Percentiles rank a stretch among this genome's conserved stretches.
Evolutionary conservation across 2,329 filamentous ascomycete species (phyloP).

Genomic region (Phoma sp.): DNA sequence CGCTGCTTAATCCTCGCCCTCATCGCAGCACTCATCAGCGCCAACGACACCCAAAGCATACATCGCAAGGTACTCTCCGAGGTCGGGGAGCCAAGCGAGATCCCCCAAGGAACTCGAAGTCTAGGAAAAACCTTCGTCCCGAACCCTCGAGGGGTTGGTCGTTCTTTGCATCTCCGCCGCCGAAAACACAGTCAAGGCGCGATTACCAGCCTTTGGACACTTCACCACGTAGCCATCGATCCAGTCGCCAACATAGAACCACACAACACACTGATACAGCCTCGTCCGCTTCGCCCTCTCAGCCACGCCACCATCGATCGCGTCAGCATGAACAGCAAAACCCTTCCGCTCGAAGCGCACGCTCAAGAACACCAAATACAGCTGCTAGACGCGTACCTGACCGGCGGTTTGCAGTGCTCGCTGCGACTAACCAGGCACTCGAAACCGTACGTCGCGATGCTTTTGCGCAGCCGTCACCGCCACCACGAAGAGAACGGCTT

Average conservation of each 20-base stretch:
- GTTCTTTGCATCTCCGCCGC: constrained; percentile 41
- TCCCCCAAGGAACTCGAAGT: constrained; percentile 41
- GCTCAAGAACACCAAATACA: constrained; percentile 44
- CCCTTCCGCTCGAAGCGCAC: constrained; percentile 32
- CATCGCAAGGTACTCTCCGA: constrained; percentile 44
- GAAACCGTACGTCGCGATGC: constrained; percentile 47
- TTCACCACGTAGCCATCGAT: constrained; percentile 40
- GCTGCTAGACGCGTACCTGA: constrained; percentile 44
- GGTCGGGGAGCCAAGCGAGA: constrained; percentile 48
- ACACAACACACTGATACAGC: constrained; percentile 17
- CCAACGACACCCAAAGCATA: constrained; percentile 43
- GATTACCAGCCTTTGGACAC: constrained; percentile 40
- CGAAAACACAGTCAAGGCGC: constrained; percentile 34
- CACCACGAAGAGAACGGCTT: constrained; percentile 41
- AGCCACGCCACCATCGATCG: constrained; percentile 37
- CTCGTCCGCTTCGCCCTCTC: constrained; percentile 31
- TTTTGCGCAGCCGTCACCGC: constrained; percentile 45
- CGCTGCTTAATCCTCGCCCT: constrained; percentile 47
- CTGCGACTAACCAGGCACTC: constrained; percentile 47
- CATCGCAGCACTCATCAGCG: constrained; percentile 42
- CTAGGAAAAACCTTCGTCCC: constrained; percentile 36
- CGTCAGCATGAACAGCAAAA: constrained; percentile 38
- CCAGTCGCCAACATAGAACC: constrained; percentile 34
- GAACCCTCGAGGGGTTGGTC: constrained; percentile 40
- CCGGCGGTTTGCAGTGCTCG: constrained; percentile 48